Conservation (phyloP, 2,329 filamentous ascomycete genomes). For the Neopestalotiopsis sp. region DNA sequence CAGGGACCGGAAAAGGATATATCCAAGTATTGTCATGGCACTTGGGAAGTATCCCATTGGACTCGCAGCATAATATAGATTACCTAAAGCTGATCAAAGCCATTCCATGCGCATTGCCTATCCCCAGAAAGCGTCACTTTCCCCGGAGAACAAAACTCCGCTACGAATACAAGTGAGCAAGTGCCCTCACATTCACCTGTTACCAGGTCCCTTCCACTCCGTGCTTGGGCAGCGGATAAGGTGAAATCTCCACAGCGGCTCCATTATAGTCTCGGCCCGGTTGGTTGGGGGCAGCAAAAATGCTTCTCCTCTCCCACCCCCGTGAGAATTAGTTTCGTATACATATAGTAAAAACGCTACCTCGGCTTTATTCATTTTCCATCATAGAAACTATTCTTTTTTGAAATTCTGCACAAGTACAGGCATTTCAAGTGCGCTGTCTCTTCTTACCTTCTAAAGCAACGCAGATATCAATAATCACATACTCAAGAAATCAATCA, state of each 20-base stretch:
- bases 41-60: neutral
- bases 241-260: neutral
- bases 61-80: neutral
- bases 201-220: neutral
- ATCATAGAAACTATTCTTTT: neutral
- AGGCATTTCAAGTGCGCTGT: neutral
- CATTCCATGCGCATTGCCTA: neutral
- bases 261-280: conserved; percentile 1
- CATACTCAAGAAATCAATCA: neutral
- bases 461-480: neutral
- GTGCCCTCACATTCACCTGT: neutral
- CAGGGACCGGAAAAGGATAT: conserved; percentile 9
- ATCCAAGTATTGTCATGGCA: neutral
- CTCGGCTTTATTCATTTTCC: neutral
- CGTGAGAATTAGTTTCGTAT: neutral
- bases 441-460: neutral
- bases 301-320: neutral
- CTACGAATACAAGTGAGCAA: neutral
- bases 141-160: conserved; percentile 1
- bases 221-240: neutral
- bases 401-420: neutral
- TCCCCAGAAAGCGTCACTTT: neutral
- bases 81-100: neutral
- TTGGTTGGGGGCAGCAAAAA: conserved; percentile 2
- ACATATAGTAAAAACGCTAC: neutral